phyloP scores from a whole-genome alignment of 805 yeast species.

The Lachancea quebecensis region DNA sequence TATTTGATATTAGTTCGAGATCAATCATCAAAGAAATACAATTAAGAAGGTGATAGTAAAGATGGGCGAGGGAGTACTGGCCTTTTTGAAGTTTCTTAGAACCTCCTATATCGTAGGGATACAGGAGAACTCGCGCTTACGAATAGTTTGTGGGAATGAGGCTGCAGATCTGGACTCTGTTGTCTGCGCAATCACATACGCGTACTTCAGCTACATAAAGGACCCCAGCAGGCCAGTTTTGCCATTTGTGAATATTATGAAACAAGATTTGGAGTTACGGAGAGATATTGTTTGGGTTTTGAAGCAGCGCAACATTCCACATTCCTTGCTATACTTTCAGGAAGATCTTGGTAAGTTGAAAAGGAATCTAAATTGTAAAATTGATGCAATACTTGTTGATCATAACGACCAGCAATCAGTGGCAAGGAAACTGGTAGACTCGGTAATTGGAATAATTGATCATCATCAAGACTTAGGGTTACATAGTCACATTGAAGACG shows the following conservation, averaged over 20 bases:
- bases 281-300: constrained; percentile 63
- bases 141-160: constrained; percentile 56
- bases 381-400: constrained; percentile 65
- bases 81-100: constrained; percentile 11
- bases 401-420: constrained; percentile 65
- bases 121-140: constrained; percentile 5
- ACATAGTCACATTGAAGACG: constrained; percentile 36
- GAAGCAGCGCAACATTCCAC: constrained; percentile 38
- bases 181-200: constrained; percentile 63
- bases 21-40: background rate
- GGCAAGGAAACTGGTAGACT: constrained; percentile 25
- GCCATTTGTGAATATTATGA: constrained; percentile 75
- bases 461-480: constrained; percentile 74
- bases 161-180: constrained; percentile 89
- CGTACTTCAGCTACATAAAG: constrained; percentile 44
- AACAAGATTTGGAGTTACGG: constrained; percentile 57
- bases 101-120: constrained; percentile 4
- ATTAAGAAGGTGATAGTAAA: background rate
- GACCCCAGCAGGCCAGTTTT: constrained; percentile 34
- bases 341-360: constrained; percentile 51
- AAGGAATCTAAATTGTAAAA: constrained; percentile 9
- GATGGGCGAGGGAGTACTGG: constrained; percentile 10
- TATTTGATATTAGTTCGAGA: background rate
- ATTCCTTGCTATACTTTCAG: constrained; percentile 47
- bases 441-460: constrained; percentile 63